Conservation (phyloP, 305 asterid genomes). For the Solanum hybrid region DNA sequence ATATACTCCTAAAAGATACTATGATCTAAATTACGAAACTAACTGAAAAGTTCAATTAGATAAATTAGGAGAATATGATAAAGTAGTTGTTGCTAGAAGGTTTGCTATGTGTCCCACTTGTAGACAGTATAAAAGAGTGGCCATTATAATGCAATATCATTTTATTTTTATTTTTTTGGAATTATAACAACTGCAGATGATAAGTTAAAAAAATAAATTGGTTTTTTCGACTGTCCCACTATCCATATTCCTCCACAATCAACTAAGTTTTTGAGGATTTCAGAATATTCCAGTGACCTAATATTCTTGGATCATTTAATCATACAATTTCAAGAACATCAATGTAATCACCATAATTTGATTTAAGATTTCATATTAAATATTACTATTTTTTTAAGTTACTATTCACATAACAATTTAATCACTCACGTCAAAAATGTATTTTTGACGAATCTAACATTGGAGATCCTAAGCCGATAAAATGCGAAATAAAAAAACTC, state of each 20-base stretch:
- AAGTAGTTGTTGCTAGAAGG: not conserved
- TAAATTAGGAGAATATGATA: not conserved
- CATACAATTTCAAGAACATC: not conserved
- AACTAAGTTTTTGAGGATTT: not conserved
- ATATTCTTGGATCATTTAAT: not conserved
- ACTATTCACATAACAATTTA: not conserved
- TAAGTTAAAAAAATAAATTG: not conserved
- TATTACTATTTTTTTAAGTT: not conserved
- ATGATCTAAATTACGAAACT: not conserved
- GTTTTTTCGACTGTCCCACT: not conserved
- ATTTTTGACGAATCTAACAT: not conserved
- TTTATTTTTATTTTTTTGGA: no score
- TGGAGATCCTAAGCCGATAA: not conserved
- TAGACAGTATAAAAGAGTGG: not conserved
- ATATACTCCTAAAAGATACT: not conserved
- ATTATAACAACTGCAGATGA: not conserved
- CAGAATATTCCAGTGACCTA: not conserved
- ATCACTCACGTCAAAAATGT: not conserved
- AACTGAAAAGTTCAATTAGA: not conserved
- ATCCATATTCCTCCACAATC: not conserved
- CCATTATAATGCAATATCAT: not conserved
- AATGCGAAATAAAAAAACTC: accelerated
- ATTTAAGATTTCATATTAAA: not conserved
- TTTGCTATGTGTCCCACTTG: not conserved
- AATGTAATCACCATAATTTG: not conserved